Evolutionary conservation across 345 rosid species (phyloP), one percentile per base, ranked within the genome.

Genomic region (Chamaenerion angustifolium): DNA sequence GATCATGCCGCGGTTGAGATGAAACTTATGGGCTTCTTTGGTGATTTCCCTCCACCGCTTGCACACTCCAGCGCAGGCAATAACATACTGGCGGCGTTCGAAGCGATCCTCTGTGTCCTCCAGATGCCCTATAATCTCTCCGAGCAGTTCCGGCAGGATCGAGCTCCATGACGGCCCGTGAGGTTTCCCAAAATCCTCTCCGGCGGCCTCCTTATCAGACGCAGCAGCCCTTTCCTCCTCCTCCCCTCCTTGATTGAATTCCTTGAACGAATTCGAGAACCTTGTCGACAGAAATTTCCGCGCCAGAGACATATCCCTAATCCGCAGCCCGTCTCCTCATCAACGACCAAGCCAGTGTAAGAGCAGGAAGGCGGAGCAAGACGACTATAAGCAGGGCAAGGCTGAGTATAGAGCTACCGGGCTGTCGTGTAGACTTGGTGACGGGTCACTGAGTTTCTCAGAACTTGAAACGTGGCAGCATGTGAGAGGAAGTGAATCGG

Each of bases 221-320:
- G 16, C 55, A 54, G n/a, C 53, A 35, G 46, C 10, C 35, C 45
- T 49, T 37, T 49, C 54, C 47, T 42, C 12, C 25, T 21, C 25
- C 25, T 21, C 25, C 25, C 25, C 25, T 7, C 10, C 5, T 7
- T 31, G 37, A 45, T 23, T 40, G 55, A 53, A 41, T 51, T 65
- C 67, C 58, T 58, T 68, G 11, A 62, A 69, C 43, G 95, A 81
- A 55, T 71, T 57, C 25, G 86, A 76, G 82, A 79, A 48, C 66
- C 75, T 75, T 55, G 84, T 76, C 12, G 78, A 76, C 46, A 78
- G 71, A 49, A 69, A 60, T 66, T 84, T 71, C 52, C 75, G 65
- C 55, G 80, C 60, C 62, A 71, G 65, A 64, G 82, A 79, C 86
- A 85, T 62, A 46, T 35, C 42, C 43, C 19, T 47, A 47, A 47